phyloP scores from a whole-genome alignment of 2,329 filamentous ascomycete genomes.

The Lasiodiplodia sp. region DNA sequence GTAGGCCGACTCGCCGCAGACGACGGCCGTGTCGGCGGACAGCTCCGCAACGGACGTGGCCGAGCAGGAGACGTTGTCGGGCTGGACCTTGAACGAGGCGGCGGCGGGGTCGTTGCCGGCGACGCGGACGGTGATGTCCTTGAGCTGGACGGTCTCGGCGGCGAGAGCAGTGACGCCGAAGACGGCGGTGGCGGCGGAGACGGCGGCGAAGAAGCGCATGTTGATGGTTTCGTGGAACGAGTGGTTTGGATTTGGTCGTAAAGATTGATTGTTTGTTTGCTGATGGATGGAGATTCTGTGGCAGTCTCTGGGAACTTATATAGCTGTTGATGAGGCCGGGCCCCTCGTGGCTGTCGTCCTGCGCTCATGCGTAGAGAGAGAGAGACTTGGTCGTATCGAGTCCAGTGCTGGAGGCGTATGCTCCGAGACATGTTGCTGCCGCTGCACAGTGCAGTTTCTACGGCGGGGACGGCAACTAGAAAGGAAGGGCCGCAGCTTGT shows the following conservation, averaged over 20 bases:
- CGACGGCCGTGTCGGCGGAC: background rate
- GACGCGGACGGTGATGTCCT: conserved; percentile 17
- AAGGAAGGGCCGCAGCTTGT: background rate
- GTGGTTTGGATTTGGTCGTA: conserved; percentile 3
- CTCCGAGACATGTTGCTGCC: background rate
- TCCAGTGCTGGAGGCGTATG: background rate
- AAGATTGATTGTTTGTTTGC: background rate
- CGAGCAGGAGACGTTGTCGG: conserved; percentile 14
- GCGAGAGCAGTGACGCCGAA: conserved; percentile 4
- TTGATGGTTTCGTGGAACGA: conserved; percentile 14
- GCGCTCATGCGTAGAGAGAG: background rate
- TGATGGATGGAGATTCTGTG: background rate
- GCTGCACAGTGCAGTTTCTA: background rate
- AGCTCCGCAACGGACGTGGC: background rate
- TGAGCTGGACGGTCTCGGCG: conserved; percentile 14
- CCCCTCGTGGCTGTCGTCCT: background rate
- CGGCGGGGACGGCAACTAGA: background rate
- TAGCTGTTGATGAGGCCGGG: background rate
- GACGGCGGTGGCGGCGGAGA: background rate
- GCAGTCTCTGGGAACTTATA: background rate
- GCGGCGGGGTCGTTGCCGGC: background rate
- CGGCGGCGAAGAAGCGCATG: conserved; percentile 18
- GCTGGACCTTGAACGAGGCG: conserved; percentile 14
- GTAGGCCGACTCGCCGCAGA: conserved; percentile 16
- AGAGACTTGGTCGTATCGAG: background rate